phyloP scores from a whole-genome alignment of 257 asterid genomes.

The Striga asiatica region DNA sequence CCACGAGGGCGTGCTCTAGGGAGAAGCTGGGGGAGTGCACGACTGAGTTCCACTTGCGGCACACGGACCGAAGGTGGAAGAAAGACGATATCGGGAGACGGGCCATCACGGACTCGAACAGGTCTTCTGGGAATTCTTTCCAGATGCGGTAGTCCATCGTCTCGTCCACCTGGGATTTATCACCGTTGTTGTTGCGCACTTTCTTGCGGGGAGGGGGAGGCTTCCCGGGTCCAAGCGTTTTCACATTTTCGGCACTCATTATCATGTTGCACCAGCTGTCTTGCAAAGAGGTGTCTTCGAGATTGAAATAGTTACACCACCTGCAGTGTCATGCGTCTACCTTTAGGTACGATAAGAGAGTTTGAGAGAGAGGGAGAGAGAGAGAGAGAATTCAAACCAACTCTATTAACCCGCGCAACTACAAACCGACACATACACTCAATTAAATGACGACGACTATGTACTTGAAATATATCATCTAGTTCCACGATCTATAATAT shows the following conservation, averaged over 20 bases:
- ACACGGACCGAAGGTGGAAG: constrained; percentile 72
- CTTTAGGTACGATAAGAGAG: constrained; percentile 13
- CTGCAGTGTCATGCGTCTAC: constrained; percentile 28
- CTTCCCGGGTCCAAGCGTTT: constrained; percentile 81
- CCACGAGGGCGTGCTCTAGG: constrained; percentile 50
- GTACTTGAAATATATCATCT: neutral
- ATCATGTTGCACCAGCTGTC: constrained; percentile 48
- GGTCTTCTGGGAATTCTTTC: constrained; percentile 95
- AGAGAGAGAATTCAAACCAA: neutral
- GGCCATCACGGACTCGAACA: constrained; percentile 79
- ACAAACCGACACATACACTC: no score
- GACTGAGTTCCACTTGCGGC: constrained; percentile 73
- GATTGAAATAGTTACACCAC: constrained; percentile 48
- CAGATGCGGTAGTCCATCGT: constrained; percentile 62
- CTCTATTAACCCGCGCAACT: no score
- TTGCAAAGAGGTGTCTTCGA: constrained; percentile 39
- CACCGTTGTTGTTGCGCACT: constrained; percentile 47
- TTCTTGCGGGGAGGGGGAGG: constrained; percentile 76
- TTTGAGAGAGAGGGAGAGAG: neutral
- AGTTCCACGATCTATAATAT: neutral
- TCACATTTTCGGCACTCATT: constrained; percentile 71
- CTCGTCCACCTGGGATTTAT: constrained; percentile 23
- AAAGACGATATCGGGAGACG: constrained; percentile 74
- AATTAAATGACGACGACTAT: neutral
- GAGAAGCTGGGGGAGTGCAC: constrained; percentile 75